Evolutionary conservation across 495 filamentous ascomycete genomes (phyloP).

Genomic region (Talaromyces trachyspermus): DNA sequence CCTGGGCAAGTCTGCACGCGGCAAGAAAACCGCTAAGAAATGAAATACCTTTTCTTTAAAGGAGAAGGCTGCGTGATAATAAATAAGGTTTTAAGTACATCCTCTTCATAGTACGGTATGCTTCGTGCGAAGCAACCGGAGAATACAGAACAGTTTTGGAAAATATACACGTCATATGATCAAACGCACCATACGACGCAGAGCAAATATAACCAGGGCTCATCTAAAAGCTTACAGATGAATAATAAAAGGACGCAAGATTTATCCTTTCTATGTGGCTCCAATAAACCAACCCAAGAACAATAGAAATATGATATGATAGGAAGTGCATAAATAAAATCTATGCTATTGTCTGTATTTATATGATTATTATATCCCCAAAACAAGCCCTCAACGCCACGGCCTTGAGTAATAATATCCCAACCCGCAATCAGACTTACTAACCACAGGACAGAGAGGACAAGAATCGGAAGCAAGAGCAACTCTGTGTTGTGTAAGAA

Average conservation of each 20-base stretch:
- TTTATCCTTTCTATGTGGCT: too few relatives aligned
- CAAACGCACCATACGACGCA: too few relatives aligned
- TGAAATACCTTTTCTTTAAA: constrained; percentile 7
- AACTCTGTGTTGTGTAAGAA: constrained; percentile 70
- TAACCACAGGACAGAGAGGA: constrained; percentile 56
- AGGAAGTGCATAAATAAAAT: neutral
- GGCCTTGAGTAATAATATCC: constrained; percentile 38
- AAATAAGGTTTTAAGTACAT: too few relatives aligned
- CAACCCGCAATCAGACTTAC: constrained; percentile 49
- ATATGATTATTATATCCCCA: constrained; percentile 22
- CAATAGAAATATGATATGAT: too few relatives aligned
- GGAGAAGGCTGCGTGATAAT: neutral
- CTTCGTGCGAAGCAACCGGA: too few relatives aligned
- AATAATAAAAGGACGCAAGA: too few relatives aligned
- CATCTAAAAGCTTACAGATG: too few relatives aligned
- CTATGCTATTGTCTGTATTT: neutral
- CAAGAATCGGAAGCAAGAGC: constrained; percentile 54
- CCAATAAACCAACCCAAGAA: neutral
- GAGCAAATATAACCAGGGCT: too few relatives aligned
- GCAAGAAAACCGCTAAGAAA: constrained; percentile 31
- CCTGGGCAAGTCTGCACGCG: constrained; percentile 25
- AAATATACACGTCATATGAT: too few relatives aligned
- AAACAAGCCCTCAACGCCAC: constrained; percentile 36
- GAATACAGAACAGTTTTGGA: too few relatives aligned
- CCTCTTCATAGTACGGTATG: too few relatives aligned